A percentile compares a stretch with the other conserved stretches of the same genome.
These are phyloP conservation scores for Thuja plicata DNA, from an alignment of 83 land plant genomes.

Conservation along the genomic window DNA sequence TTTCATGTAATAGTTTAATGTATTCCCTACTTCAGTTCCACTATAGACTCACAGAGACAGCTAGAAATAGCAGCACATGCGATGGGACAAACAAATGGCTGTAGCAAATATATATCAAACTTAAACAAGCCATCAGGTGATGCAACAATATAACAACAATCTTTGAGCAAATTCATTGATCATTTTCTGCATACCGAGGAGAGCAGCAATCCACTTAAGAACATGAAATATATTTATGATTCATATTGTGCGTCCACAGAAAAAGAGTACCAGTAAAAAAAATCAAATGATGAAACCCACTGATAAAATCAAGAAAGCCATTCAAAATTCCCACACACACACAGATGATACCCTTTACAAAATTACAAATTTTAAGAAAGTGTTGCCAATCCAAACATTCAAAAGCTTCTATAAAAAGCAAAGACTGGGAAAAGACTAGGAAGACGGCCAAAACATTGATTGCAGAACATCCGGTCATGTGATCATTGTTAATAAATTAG, in stretches of 20 bases:
- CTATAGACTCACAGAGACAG: background rate
- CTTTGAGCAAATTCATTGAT: background rate
- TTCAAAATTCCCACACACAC: background rate
- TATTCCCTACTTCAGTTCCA: background rate
- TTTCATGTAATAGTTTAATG: background rate
- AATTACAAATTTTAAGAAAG: background rate
- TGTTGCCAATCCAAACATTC: background rate
- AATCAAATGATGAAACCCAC: no score
- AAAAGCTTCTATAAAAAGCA: background rate
- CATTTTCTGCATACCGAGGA: background rate
- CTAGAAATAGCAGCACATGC: background rate
- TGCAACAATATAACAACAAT: background rate
- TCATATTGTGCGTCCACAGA: background rate
- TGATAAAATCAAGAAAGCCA: background rate
- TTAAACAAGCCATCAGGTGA: background rate
- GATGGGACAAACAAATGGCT: background rate
- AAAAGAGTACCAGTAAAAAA: background rate
- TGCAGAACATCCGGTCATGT: background rate
- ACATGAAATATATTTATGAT: background rate
- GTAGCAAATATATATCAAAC: background rate
- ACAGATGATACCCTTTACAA: background rate
- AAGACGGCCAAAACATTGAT: background rate
- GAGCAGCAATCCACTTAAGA: background rate
- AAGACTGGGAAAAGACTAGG: background rate
- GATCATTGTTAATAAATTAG: background rate